A percentile compares a stretch with the other conserved stretches of the same genome.
These are phyloP conservation scores for Dactylellina drechsleri DNA, from an alignment of 2,329 filamentous ascomycete species.

Conservation along the genomic window DNA sequence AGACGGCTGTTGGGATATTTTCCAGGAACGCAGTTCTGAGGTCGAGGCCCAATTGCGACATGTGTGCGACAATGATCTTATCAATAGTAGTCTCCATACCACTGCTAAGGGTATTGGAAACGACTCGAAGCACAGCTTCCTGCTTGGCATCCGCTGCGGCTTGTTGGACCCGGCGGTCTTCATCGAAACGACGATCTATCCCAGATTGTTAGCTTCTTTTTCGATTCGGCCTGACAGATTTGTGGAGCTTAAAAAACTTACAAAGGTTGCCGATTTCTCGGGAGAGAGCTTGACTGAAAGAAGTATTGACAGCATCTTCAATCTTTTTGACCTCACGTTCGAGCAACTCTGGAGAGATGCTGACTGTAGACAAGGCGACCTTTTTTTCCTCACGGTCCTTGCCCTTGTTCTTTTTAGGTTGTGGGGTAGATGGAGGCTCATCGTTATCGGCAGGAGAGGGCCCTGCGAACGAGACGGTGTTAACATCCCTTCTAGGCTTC, in stretches of 20 bases:
- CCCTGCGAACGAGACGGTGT: slow-evolving; percentile 57
- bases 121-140: slow-evolving; percentile 74
- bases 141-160: slow-evolving; percentile 73
- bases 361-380: slow-evolving; percentile 56
- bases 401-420: slow-evolving; percentile 71
- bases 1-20: slow-evolving; percentile 73
- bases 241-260: slow-evolving; percentile 40
- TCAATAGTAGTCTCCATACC: slow-evolving; percentile 80
- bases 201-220: slow-evolving; percentile 60
- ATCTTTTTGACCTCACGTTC: slow-evolving; percentile 62
- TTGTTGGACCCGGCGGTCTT: slow-evolving; percentile 75
- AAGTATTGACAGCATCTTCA: slow-evolving; percentile 64
- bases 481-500: slow-evolving; percentile 61
- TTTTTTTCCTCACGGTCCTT: slow-evolving; percentile 76
- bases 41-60: slow-evolving; percentile 79
- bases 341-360: slow-evolving; percentile 57
- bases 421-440: slow-evolving; percentile 55
- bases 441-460: slow-evolving; percentile 57
- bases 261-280: slow-evolving; percentile 69
- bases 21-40: slow-evolving; percentile 77
- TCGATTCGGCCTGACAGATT: too few relatives aligned
- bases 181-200: slow-evolving; percentile 70
- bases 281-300: slow-evolving; percentile 70
- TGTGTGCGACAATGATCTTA: slow-evolving; percentile 78
- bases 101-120: slow-evolving; percentile 74